Evolutionary conservation across 2,329 filamentous ascomycete genomes (phyloP).

Genomic region (Acrocalymma vagum): DNA sequence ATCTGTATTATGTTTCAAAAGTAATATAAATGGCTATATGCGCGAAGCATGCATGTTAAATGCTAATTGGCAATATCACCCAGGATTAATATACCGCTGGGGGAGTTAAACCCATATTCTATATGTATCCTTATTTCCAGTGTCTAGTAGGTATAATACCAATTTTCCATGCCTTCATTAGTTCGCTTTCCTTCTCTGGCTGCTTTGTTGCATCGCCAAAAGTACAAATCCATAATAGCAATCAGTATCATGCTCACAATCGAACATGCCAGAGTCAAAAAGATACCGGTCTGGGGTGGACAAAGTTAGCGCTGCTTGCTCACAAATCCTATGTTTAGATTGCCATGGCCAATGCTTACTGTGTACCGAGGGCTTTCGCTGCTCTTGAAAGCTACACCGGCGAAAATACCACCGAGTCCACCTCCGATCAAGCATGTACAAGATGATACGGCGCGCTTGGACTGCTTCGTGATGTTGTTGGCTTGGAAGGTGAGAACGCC

Average conservation of each 20-base stretch:
- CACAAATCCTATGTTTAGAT: too few species aligned
- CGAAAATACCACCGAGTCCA: constrained; percentile 1
- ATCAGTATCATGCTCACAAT: not conserved
- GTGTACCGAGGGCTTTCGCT: not conserved
- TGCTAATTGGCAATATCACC: too few species aligned
- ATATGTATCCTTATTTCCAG: too few species aligned
- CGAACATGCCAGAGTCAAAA: not conserved
- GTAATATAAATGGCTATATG: too few species aligned
- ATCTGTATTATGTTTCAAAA: too few species aligned
- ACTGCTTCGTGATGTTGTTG: constrained; percentile 33
- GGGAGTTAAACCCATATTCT: too few species aligned
- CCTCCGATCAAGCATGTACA: not conserved
- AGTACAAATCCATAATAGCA: not conserved
- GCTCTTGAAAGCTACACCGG: not conserved
- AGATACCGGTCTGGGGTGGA: not conserved
- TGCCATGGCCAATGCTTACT: not conserved
- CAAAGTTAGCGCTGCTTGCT: too few species aligned
- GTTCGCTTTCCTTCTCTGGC: not conserved
- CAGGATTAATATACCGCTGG: too few species aligned
- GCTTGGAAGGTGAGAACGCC: constrained; percentile 35
- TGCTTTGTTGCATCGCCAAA: constrained; percentile 2
- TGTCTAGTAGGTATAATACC: constrained; percentile 3
- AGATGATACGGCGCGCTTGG: constrained; percentile 28
- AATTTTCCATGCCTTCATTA: not conserved
- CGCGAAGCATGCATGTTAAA: too few species aligned